Evolutionary conservation across 352 stramenopile genomes (phyloP).

Genomic region (Phytophthora capsici): DNA sequence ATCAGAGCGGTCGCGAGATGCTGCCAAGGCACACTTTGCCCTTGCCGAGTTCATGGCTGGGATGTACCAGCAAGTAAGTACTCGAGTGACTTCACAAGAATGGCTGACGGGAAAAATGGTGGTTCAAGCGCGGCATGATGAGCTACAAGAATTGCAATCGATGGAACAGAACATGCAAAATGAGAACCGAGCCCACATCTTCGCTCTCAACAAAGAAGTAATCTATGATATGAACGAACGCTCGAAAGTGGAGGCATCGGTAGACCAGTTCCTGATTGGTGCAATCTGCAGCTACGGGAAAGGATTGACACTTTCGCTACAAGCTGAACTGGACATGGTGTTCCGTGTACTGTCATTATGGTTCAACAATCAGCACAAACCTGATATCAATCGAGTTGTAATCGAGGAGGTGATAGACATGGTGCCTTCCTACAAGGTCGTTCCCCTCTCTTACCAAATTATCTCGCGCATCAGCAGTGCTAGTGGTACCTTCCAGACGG

Average conservation of each 20-base stretch:
- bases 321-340: constrained; percentile 88
- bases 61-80: constrained; percentile 90
- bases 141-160: constrained; percentile 65
- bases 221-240: constrained; percentile 90
- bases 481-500: constrained; percentile 77
- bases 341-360: constrained; percentile 95
- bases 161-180: constrained; percentile 66
- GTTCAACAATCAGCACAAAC: constrained; percentile 91
- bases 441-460: constrained; percentile 98
- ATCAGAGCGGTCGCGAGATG: constrained; percentile 50
- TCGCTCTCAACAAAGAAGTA: constrained; percentile 86
- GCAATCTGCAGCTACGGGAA: constrained; percentile 90
- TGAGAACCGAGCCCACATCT: constrained; percentile 75
- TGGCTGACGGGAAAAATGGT: constrained; percentile 89
- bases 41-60: constrained; percentile 92
- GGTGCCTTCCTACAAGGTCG: constrained; percentile 96
- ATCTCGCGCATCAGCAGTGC: constrained; percentile 93
- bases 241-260: constrained; percentile 81
- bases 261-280: constrained; percentile 88
- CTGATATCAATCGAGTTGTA: constrained; percentile 86
- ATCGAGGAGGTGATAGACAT: constrained; percentile 72
- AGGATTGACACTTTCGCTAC: constrained; percentile 54
- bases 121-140: constrained; percentile 65
- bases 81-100: constrained; percentile 85
- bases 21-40: constrained; percentile 84